These are phyloP conservation scores for Delphinella strobiligena DNA, from an alignment of 2,329 filamentous ascomycete genomes.

Conservation along the genomic window DNA sequence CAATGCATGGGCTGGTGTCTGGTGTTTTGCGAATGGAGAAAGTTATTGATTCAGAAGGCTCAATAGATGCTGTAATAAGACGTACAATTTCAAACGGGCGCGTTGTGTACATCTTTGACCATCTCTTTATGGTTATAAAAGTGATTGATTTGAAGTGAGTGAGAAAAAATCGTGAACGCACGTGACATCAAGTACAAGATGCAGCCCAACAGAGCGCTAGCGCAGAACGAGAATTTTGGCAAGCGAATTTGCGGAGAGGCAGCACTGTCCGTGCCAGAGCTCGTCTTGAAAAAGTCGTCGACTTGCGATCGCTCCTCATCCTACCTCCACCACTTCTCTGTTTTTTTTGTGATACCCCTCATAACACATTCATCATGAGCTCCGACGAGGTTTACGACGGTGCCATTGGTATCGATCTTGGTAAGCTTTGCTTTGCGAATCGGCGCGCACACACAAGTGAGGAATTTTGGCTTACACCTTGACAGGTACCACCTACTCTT, in stretches of 20 bases:
- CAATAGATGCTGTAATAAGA: not conserved
- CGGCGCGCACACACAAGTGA: constrained; percentile 5
- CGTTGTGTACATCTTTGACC: too few relatives aligned
- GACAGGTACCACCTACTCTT: constrained; percentile 96
- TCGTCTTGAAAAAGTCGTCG: not conserved
- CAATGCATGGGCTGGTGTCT: not conserved
- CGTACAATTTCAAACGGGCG: too few relatives aligned
- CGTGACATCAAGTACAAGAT: too few relatives aligned
- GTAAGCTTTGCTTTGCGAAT: constrained; percentile 42
- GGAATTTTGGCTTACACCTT: constrained; percentile 16
- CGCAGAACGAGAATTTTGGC: too few relatives aligned
- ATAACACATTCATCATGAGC: constrained; percentile 49
- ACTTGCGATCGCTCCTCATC: constrained; percentile 1
- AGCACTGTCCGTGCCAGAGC: not conserved
- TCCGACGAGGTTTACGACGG: constrained; percentile 97
- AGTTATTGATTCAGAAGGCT: not conserved
- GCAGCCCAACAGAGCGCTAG: too few relatives aligned
- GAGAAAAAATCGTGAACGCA: too few relatives aligned
- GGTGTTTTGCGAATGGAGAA: not conserved
- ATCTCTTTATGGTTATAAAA: too few relatives aligned
- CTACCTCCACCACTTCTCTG: constrained; percentile 6
- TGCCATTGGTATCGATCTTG: constrained; percentile 99
- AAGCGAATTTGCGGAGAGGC: not conserved
- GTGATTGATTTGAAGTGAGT: too few relatives aligned
- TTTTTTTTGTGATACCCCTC: constrained; percentile 7